Evolutionary conservation across 2,329 filamentous ascomycete genomes (phyloP), one percentile per base, ranked within the genome.

Genomic region (Clonostachys chloroleuca): DNA sequence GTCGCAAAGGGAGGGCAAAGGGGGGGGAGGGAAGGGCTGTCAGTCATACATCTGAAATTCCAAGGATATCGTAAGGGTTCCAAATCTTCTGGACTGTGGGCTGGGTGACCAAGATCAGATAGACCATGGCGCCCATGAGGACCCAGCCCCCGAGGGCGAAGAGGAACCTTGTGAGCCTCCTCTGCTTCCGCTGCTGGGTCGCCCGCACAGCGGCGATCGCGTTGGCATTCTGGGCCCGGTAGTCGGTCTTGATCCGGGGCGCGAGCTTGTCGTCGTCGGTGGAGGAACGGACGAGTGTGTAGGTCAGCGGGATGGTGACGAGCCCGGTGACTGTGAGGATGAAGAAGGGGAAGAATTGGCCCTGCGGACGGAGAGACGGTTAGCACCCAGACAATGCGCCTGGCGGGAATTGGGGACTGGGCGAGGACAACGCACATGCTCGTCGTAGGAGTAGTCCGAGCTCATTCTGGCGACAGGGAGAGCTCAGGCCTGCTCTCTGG

Each of bases 261-360:
- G 91, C 91, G 50, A 88, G 87, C 55, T 84, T 87, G 63, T 91
- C 86, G 54, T 89, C 82, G 59, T 91, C 74, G 55, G 74, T 89
- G 66, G 81, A 87, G 41, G 89, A 84, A 64, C 86, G 87, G 60
- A 96, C 78, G 57, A 96, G 83, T 55, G 84, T 88, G 70, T 95
- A 96, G 59, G 92, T 95, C 61, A 95, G 79, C 52, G 92, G 92
- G 49, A 96, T 72, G 34, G 94, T 96, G 69, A 96, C 80, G 56
- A 99, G 83, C 61, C 86, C 84, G 52, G 87, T 84, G 61, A 97
- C 79, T 40, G 92, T 96, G 64, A 96, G 84, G 71, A 97, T 86
- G 77, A 99, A 99, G 81, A 95, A 96, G 57, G 95, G 94, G 78
- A 96, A 99, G 77, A 96, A 96, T 81, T 96, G 89, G 59, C 91